A percentile compares a stretch with the other conserved stretches of the same genome.
phyloP scores from a whole-genome alignment of 2,329 filamentous ascomycete genomes.

The Exutisphaerella laricina region DNA sequence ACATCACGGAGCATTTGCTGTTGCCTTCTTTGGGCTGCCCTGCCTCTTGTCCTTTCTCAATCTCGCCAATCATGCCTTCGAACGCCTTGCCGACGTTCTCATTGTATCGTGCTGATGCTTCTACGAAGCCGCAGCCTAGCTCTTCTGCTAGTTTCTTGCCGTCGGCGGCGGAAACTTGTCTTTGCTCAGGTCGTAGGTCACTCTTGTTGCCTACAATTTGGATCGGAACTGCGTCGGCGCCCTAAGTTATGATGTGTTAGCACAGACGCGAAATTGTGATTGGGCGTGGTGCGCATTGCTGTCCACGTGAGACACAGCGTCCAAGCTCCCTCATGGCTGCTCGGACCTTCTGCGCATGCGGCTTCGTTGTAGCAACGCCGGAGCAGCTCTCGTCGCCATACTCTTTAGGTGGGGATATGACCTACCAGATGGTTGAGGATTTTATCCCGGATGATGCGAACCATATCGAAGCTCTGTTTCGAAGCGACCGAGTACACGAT shows the following conservation, averaged over 20 bases:
- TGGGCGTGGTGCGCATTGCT: no score
- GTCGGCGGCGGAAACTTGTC: conserved; percentile 81
- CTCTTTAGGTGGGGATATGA: background rate
- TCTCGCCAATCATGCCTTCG: conserved; percentile 87
- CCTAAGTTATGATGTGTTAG: conserved; percentile 51
- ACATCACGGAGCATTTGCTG: conserved; percentile 85
- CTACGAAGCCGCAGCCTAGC: conserved; percentile 88
- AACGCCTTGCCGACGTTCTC: conserved; percentile 91
- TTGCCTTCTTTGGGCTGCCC: conserved; percentile 75
- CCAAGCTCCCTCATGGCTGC: no score
- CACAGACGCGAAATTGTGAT: no score
- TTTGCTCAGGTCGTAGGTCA: conserved; percentile 85
- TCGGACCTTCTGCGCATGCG: no score
- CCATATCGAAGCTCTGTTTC: conserved; percentile 94
- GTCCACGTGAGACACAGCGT: no score
- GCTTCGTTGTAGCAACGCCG: no score
- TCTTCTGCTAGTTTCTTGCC: conserved; percentile 79
- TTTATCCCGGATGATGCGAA: conserved; percentile 91
- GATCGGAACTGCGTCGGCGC: conserved; percentile 85
- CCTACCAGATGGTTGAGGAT: conserved; percentile 90
- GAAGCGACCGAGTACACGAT: conserved; percentile 97
- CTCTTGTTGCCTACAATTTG: conserved; percentile 97
- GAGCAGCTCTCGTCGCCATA: background rate
- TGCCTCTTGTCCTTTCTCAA: conserved; percentile 82
- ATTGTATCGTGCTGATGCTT: conserved; percentile 89